Conservation (phyloP, 208 protist species). For the Acanthamoeba castellanii region DNA sequence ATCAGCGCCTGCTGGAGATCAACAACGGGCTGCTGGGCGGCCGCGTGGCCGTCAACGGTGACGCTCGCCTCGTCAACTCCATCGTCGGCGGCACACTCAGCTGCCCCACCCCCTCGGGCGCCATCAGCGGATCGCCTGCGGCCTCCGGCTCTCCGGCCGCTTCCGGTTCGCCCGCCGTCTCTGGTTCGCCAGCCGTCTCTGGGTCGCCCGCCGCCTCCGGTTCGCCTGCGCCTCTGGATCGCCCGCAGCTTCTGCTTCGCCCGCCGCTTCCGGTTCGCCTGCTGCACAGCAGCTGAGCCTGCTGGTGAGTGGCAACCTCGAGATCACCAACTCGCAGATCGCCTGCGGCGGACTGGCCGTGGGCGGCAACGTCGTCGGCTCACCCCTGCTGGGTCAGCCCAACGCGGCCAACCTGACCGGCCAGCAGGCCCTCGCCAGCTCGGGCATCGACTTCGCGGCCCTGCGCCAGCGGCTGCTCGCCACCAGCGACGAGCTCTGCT, state of each 20-base stretch:
- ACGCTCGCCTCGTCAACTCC: neutral
- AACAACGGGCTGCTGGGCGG: neutral
- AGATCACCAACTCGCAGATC: neutral
- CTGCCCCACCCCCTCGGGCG: neutral
- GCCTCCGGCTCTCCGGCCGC: neutral
- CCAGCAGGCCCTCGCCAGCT: neutral
- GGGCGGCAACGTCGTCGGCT: neutral
- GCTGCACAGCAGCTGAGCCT: neutral
- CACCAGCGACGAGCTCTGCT: conserved; percentile 6
- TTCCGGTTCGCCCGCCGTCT: neutral
- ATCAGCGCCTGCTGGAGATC: neutral
- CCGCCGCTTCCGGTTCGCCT: neutral
- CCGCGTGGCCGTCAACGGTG: neutral
- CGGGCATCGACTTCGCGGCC: neutral
- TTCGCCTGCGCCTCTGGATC: neutral
- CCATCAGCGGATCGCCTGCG: neutral
- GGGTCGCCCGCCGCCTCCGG: neutral
- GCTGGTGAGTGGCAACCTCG: neutral
- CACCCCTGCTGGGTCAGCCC: neutral
- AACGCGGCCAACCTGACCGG: neutral
- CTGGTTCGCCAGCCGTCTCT: neutral
- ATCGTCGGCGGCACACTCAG: neutral
- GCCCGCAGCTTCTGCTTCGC: neutral
- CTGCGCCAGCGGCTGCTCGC: conserved; percentile 6
- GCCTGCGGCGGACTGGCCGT: conserved; percentile 3